These are phyloP conservation scores for Venturia carpophila DNA, from an alignment of 2,329 filamentous ascomycete genomes.

Conservation along the genomic window DNA sequence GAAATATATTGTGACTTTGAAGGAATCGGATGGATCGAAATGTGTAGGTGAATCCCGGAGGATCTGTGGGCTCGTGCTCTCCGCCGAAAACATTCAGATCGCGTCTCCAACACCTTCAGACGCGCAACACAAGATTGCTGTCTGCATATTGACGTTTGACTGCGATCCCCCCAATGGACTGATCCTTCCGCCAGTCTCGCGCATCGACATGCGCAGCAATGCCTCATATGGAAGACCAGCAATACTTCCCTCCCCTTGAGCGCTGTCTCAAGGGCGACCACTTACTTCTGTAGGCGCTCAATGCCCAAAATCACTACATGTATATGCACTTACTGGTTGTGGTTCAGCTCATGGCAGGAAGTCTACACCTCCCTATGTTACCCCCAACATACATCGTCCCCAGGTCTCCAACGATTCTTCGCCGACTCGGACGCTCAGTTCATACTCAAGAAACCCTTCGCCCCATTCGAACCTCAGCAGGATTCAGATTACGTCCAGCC, in stretches of 20 bases:
- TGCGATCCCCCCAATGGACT: not conserved
- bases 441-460: conserved; percentile 60
- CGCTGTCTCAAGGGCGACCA: conserved; percentile 75
- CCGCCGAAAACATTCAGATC: not conserved
- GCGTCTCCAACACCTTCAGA: not conserved
- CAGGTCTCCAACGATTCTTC: conserved; percentile 57
- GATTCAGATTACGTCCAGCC: conserved; percentile 41
- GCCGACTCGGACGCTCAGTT: conserved; percentile 59
- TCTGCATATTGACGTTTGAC: not conserved
- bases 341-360: conserved; percentile 53
- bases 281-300: conserved; percentile 62
- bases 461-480: conserved; percentile 65
- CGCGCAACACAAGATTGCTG: conserved; percentile 1
- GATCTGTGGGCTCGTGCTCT: not conserved
- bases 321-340: conserved; percentile 16
- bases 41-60: not conserved
- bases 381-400: conserved; percentile 44
- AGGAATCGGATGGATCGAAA: not conserved
- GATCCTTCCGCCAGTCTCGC: not conserved
- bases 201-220: conserved; percentile 24
- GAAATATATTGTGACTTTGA: not conserved
- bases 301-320: not conserved
- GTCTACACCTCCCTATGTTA: conserved; percentile 48
- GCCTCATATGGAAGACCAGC: conserved; percentile 43
- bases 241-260: conserved; percentile 78